Conservation (phyloP, 306 rosid species). For the Gleditsia sinensis region DNA sequence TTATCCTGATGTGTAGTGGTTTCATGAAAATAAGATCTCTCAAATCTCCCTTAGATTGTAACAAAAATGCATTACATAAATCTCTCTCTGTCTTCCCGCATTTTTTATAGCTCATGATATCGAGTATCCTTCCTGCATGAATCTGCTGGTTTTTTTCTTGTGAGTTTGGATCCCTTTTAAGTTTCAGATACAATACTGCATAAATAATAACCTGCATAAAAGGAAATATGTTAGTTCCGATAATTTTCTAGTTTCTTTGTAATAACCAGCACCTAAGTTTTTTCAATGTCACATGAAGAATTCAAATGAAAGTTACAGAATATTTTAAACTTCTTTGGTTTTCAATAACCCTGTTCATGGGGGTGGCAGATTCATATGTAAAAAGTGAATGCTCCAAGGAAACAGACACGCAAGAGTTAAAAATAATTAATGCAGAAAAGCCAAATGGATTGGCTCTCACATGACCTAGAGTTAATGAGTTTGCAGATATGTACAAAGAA, state of each 20-base stretch:
- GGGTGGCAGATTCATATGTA: not conserved
- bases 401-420: not conserved
- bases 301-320: not conserved
- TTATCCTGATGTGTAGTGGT: constrained; percentile 72
- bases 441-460: not conserved
- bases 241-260: not conserved
- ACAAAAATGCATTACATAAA: constrained; percentile 51
- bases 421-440: not conserved
- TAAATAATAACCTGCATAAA: constrained; percentile 66
- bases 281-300: not conserved
- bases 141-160: constrained; percentile 49
- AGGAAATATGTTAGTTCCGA: constrained; percentile 2
- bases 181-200: constrained; percentile 65
- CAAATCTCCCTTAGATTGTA: constrained; percentile 60
- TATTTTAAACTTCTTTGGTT: not conserved
- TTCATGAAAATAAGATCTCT: constrained; percentile 72
- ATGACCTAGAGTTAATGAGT: not conserved
- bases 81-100: constrained; percentile 56
- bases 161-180: constrained; percentile 36
- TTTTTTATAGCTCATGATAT: constrained; percentile 52
- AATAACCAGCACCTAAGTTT: not conserved
- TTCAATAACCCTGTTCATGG: no score
- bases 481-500: not conserved
- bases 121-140: constrained; percentile 63
- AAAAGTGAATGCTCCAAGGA: not conserved